phyloP scores from a whole-genome alignment of 2,329 filamentous ascomycete species.

The Didymella arachidicola region DNA sequence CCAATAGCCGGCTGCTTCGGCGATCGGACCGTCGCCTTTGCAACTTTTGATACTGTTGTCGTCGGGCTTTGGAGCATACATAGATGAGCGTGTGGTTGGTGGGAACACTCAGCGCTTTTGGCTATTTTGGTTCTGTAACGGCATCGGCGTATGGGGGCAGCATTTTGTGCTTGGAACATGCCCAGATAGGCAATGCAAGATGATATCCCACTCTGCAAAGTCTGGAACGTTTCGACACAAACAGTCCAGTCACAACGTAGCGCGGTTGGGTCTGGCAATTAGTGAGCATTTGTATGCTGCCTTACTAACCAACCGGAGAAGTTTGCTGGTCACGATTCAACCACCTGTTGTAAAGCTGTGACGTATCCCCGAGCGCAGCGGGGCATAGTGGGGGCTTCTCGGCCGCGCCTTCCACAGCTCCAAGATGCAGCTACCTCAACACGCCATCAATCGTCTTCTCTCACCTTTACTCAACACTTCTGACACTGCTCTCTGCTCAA shows the following conservation, averaged over 20 bases:
- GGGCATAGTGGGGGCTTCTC: conserved; percentile 27
- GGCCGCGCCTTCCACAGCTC: conserved; percentile 29
- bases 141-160: conserved; percentile 47
- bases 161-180: conserved; percentile 43
- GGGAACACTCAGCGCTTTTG: conserved; percentile 35
- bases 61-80: conserved; percentile 34
- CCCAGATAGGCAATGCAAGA: conserved; percentile 44
- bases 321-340: conserved; percentile 17
- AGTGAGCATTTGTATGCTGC: conserved; percentile 38
- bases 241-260: conserved; percentile 3
- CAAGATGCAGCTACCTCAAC: conserved; percentile 22
- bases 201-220: conserved; percentile 39
- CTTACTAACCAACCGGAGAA: conserved; percentile 36
- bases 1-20: conserved; percentile 25
- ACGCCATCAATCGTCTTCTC: conserved; percentile 18
- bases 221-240: conserved; percentile 1
- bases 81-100: conserved; percentile 39
- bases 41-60: conserved; percentile 22
- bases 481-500: conserved; percentile 19
- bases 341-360: conserved; percentile 27
- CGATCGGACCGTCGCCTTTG: conserved; percentile 30
- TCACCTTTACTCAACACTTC: conserved; percentile 12
- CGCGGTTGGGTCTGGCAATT: conserved; percentile 24
- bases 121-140: conserved; percentile 41
- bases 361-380: conserved; percentile 27